These are phyloP conservation scores for Prosopis cineraria DNA, from an alignment of 306 rosid genomes.

Conservation along the genomic window DNA sequence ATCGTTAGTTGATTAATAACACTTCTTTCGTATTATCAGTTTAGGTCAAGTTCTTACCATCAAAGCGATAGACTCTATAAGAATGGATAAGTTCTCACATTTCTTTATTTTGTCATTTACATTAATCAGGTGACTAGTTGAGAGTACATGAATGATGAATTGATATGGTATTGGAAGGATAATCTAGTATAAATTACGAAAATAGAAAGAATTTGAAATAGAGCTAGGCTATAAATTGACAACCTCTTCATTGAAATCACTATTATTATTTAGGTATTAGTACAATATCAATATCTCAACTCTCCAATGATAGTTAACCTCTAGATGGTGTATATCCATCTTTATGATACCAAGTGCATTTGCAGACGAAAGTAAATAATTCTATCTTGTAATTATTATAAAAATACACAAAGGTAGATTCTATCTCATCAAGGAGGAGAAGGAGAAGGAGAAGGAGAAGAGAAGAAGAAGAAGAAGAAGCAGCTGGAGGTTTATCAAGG, in stretches of 20 bases:
- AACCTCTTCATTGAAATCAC: too few relatives aligned
- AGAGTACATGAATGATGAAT: too few relatives aligned
- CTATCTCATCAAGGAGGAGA: constrained; percentile 44
- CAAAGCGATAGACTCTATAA: too few relatives aligned
- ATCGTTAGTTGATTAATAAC: too few relatives aligned
- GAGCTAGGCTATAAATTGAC: background rate
- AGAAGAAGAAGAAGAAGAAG: constrained; percentile 34
- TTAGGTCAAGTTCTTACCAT: too few relatives aligned
- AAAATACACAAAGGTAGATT: constrained; percentile 7
- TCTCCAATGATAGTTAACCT: background rate
- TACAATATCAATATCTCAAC: background rate
- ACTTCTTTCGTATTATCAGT: too few relatives aligned
- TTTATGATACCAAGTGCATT: background rate
- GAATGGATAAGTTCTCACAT: too few relatives aligned
- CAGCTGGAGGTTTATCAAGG: constrained; percentile 47
- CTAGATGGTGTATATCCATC: constrained; percentile 20
- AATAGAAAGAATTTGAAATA: background rate
- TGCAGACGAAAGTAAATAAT: background rate
- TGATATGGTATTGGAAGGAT: too few relatives aligned
- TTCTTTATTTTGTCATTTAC: too few relatives aligned
- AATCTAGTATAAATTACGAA: too few relatives aligned
- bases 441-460: too few relatives aligned
- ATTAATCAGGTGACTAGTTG: too few relatives aligned
- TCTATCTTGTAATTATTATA: constrained; percentile 5
- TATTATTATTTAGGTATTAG: background rate